Base-by-base conservation (phyloP, 2,329 filamentous ascomycete species). In the Metarhizium rileyi region DNA sequence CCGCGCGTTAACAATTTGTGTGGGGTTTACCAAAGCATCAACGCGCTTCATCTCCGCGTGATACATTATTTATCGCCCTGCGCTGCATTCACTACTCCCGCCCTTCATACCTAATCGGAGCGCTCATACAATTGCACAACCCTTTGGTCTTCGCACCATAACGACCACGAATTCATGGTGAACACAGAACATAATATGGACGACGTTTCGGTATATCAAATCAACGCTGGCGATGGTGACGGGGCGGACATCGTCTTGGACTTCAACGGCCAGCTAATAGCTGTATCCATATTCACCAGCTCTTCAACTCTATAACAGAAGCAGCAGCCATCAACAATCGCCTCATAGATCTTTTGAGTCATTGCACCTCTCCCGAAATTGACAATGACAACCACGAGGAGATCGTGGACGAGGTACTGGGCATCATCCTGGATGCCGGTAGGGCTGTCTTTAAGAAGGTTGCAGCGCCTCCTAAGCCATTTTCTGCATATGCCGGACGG, bases 181-280 rank as follows among this genome's bases (percentile, higher is more conserved):
- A n/a, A n/a, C n/a, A n/a, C n/a, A 30, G 42, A 26, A 25, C 8
- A 25, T n/a, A 28, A 44, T 28, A 26, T 18, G 25, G 23, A 30
- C 22, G 28, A 30, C 28, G 12, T 30, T 30, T 30, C 28, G 9
- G 46, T 56, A 40, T 41, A 49, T 44, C 49, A 55, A 48, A 41
- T 59, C 23, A 50, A 59, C 46, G 51, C 38, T 18, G 56, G 57
- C 52, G 53, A 57, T 41, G 54, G 53, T 20, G 56, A 58, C 38
- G 56, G 57, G 23, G 58, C 58, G 48, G 58, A 59, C n/a, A 54
- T 59, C n/a, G 44, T 55, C 35, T 60, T 57, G 46, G 35, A 47
- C 27, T 58, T 55, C 51, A 57, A 58, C 44, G 50, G 47, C 50
- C 46, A 49, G 46, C 52, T 42, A 46, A 56, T 59, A 25, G 36